Evolutionary conservation across 305 asterid species (phyloP).

Genomic region (Nicotiana rustica): DNA sequence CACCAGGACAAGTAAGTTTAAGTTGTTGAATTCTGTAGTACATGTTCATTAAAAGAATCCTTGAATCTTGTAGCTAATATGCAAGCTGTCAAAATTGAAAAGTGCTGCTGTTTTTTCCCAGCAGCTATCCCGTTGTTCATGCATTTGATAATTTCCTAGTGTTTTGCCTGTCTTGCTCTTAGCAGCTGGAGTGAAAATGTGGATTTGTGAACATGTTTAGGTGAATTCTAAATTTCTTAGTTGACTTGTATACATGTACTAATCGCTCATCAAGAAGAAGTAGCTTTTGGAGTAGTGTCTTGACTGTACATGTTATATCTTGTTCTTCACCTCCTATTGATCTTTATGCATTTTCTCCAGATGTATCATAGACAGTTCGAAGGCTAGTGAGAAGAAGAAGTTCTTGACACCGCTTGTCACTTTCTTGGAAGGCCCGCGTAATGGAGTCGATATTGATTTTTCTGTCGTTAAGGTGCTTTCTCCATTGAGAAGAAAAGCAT

Average conservation of each 20-base stretch:
- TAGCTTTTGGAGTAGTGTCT: neutral
- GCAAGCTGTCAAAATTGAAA: neutral
- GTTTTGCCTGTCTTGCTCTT: neutral
- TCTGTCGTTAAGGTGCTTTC: constrained; percentile 70
- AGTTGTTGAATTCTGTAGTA: no score
- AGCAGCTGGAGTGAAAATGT: constrained; percentile 21
- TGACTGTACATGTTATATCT: neutral
- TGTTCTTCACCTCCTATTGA: neutral
- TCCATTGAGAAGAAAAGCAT: constrained; percentile 65
- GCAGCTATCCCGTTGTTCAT: neutral
- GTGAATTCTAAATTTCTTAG: neutral
- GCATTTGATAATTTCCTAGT: constrained; percentile 28
- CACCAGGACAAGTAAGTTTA: no score
- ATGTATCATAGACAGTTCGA: constrained; percentile 43
- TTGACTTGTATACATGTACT: neutral
- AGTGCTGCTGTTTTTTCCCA: neutral
- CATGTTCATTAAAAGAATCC: neutral
- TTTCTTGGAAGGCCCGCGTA: constrained; percentile 69
- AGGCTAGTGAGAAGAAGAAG: constrained; percentile 73
- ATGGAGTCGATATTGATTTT: constrained; percentile 68
- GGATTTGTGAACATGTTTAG: constrained; percentile 29
- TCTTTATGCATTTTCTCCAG: constrained; percentile 43
- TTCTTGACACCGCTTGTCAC: constrained; percentile 90
- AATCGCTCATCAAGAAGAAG: neutral
- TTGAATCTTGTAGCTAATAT: constrained; percentile 21